Conservation (phyloP, 1,284 basidiomycete genomes). For the Heterobasidion irregulare region DNA sequence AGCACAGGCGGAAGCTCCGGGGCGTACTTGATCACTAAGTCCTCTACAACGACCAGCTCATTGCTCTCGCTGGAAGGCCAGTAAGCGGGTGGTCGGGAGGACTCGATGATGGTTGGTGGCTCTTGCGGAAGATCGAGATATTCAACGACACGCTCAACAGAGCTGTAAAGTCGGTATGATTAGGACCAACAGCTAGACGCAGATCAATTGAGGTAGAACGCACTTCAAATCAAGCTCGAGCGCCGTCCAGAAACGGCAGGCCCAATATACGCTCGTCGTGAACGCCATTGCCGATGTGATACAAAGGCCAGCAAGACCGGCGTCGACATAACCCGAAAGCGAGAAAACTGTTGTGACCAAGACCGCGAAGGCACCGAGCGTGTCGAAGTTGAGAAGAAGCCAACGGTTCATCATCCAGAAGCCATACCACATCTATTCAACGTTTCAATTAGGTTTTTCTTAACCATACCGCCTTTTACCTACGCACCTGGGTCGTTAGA, state of each 20-base stretch:
- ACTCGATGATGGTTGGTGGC: slow-evolving; percentile 64
- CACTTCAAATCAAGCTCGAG: slow-evolving; percentile 64
- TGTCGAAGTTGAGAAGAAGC: slow-evolving; percentile 71
- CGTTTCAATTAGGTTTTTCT: neutral
- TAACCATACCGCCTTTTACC: neutral
- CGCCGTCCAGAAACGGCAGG: slow-evolving; percentile 52
- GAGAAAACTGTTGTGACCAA: slow-evolving; percentile 70
- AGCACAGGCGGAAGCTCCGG: slow-evolving; percentile 81
- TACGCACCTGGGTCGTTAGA: slow-evolving; percentile 47
- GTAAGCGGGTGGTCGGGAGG: slow-evolving; percentile 67
- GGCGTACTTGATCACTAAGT: slow-evolving; percentile 76
- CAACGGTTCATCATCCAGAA: slow-evolving; percentile 81
- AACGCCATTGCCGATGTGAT: slow-evolving; percentile 73
- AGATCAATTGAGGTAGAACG: slow-evolving; percentile 13
- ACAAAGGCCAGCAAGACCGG: slow-evolving; percentile 79
- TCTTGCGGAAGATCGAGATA: slow-evolving; percentile 87
- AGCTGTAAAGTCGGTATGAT: slow-evolving; percentile 31
- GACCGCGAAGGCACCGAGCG: slow-evolving; percentile 58
- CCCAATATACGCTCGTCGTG: slow-evolving; percentile 57
- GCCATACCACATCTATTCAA: slow-evolving; percentile 60
- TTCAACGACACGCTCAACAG: slow-evolving; percentile 83
- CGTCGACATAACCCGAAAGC: slow-evolving; percentile 55
- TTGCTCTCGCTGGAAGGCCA: slow-evolving; percentile 74
- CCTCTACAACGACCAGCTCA: slow-evolving; percentile 39
- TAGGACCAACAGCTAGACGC: neutral